phyloP scores from a whole-genome alignment of 306 rosid genomes.

The Mucuna pruriens region DNA sequence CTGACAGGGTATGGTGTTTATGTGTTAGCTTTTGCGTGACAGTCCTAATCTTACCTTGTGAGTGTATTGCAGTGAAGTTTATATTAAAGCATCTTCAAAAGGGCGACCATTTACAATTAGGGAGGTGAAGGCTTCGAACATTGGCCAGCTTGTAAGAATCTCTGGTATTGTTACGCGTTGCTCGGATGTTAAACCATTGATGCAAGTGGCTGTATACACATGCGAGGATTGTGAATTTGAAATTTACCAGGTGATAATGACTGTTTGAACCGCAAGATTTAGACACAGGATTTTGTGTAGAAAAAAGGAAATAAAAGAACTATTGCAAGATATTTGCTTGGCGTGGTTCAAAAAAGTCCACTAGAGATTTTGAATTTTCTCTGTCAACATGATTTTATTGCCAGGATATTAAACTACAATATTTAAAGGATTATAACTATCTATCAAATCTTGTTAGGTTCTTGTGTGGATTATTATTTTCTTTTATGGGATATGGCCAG shows the following conservation, averaged over 20 bases:
- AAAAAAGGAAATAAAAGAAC: not conserved
- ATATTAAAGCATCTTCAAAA: conserved; percentile 85
- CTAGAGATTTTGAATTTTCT: not conserved
- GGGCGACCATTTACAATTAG: conserved; percentile 91
- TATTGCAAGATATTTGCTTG: not conserved
- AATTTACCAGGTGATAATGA: conserved; percentile 86
- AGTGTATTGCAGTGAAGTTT: conserved; percentile 76
- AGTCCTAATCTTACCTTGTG: conserved; percentile 24
- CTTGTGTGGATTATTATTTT: not conserved
- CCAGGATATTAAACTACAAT: not conserved
- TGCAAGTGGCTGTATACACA: conserved; percentile 97
- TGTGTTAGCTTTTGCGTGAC: not conserved
- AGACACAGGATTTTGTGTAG: not conserved
- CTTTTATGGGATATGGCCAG: not conserved
- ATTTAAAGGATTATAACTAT: not conserved
- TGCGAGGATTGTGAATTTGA: conserved; percentile 99
- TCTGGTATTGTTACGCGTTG: conserved; percentile 94
- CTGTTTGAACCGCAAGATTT: conserved; percentile 4
- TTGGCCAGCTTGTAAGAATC: conserved; percentile 94
- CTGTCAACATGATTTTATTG: not conserved
- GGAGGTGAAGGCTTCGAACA: conserved; percentile 93
- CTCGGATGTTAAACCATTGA: conserved; percentile 96
- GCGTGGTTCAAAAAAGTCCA: not conserved
- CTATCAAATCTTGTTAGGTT: not conserved
- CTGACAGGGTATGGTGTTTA: not conserved